Evolutionary conservation across 805 yeast species (phyloP), one percentile per base, ranked within the genome.

Genomic region (Priceomyces melissophilus): DNA sequence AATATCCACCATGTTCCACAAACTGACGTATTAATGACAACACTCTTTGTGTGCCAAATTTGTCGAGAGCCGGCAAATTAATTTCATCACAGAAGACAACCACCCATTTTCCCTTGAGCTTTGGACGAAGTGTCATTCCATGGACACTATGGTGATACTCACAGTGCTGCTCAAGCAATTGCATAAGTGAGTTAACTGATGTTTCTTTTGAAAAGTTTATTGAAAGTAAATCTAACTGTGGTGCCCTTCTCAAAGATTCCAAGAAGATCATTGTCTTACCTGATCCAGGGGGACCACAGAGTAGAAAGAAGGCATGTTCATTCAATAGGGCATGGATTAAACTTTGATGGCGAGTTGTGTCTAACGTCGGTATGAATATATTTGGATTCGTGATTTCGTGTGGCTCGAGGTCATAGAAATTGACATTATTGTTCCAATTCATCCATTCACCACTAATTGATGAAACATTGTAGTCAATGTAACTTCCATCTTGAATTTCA

Each of bases 231-330:
- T 80, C 84, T 43, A 79, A 67, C 11, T 74, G 69, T 0, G 81
- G 73, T 0, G 84, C 71, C 39, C 67, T 69, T 34, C 86, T 65
- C 31, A 91, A 56, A 0, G 88, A 81, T 35, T 82, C 78, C 48
- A 87, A 72, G 13, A 91, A 62, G 0, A 90, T 81, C 98, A 91
- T 90, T 0, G 98, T 90, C 57, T 91, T 91, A 43, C 98, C 98
- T 0, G 96, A 84, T 3, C 98, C 98, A 0, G 98, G 97, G 0
- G 98, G 98, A 2, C 98, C 98, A 61, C 96, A 88, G 15, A 91
- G 67, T 20, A 91, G 67, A 12, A 87, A 57, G 0, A 95, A 79
- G 30, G 65, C 64, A 40, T 76, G 82, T 34, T 77, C 76, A 27
- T 69, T 67, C 29, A 90, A 52, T 2, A 85, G 58, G 0, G 81